A percentile compares a stretch with the other conserved stretches of the same genome.
Conservation (phyloP, 768 basidiomycete genomes). For the Rhodotorula babjevae region DNA sequence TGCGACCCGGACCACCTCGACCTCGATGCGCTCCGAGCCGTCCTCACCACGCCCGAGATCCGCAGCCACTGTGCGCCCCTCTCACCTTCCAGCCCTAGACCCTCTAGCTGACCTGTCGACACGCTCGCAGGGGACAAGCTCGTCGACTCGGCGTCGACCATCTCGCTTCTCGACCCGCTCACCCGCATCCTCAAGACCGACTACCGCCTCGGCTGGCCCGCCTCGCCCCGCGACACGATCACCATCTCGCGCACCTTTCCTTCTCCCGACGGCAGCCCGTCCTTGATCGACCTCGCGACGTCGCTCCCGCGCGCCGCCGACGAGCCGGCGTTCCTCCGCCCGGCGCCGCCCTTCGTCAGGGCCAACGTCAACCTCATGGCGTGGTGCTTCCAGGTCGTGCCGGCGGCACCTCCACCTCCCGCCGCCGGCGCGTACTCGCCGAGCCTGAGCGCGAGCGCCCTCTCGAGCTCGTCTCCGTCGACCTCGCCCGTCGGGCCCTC, state of each 20-base stretch:
- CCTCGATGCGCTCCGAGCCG: conserved; percentile 61
- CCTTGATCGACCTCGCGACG: conserved; percentile 73
- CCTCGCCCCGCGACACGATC: conserved; percentile 88
- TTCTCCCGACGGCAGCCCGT: conserved; percentile 51
- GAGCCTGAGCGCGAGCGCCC: not conserved
- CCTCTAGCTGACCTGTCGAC: not conserved
- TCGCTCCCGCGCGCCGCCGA: conserved; percentile 63
- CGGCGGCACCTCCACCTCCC: not conserved
- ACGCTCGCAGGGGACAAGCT: conserved; percentile 65
- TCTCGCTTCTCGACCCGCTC: conserved; percentile 79
- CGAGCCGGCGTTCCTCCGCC: conserved; percentile 42
- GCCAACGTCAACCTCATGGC: conserved; percentile 38
- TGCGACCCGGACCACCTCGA: not conserved
- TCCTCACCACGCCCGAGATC: conserved; percentile 78
- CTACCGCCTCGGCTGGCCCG: conserved; percentile 92
- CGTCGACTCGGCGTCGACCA: conserved; percentile 72
- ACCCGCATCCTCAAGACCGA: conserved; percentile 85
- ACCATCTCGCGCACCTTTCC: conserved; percentile 82
- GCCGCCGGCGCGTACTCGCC: not conserved
- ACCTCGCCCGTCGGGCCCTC: not conserved
- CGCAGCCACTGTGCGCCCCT: conserved; percentile 55
- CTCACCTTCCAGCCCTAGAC: no score
- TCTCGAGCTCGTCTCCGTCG: not conserved
- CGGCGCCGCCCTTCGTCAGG: conserved; percentile 43
- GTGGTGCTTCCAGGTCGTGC: conserved; percentile 35